Evolutionary conservation across 352 stramenopile species (phyloP).

Genomic region (Pythium guiyangense): DNA sequence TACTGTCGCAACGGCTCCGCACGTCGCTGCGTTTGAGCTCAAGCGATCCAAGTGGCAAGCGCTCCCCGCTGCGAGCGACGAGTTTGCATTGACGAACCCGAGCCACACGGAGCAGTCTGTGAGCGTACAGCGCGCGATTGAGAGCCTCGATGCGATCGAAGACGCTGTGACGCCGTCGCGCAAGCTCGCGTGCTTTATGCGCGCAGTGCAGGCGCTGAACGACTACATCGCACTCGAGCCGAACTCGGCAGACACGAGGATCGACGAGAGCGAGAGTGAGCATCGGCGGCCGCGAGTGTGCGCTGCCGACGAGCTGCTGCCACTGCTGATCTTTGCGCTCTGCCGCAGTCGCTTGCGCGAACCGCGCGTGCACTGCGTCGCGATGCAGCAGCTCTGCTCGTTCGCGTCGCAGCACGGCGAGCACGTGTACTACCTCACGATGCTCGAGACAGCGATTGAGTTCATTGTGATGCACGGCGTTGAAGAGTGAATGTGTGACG

Average conservation of each 20-base stretch:
- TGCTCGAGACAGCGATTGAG: constrained; percentile 35
- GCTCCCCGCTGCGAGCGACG: not conserved
- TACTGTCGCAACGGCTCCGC: not conserved
- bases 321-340: constrained; percentile 36
- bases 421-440: constrained; percentile 40
- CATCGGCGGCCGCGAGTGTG: constrained; percentile 6
- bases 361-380: constrained; percentile 19
- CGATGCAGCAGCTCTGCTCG: constrained; percentile 22
- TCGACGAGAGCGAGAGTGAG: too few relatives aligned
- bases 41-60: constrained; percentile 1
- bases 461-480: too few relatives aligned
- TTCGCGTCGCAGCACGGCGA: constrained; percentile 30
- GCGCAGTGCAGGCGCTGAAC: constrained; percentile 24
- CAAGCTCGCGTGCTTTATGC: constrained; percentile 28
- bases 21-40: not conserved
- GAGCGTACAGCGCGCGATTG: constrained; percentile 15
- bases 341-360: constrained; percentile 17
- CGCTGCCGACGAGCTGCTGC: constrained; percentile 31
- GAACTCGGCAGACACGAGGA: too few relatives aligned
- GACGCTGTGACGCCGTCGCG: constrained; percentile 13
- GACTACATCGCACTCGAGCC: constrained; percentile 15
- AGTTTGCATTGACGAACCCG: constrained; percentile 3
- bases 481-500: too few relatives aligned
- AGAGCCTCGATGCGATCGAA: constrained; percentile 17
- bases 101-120: not conserved